Conservation (phyloP, 495 filamentous ascomycete species). For the Chaetomidium leptoderma region DNA sequence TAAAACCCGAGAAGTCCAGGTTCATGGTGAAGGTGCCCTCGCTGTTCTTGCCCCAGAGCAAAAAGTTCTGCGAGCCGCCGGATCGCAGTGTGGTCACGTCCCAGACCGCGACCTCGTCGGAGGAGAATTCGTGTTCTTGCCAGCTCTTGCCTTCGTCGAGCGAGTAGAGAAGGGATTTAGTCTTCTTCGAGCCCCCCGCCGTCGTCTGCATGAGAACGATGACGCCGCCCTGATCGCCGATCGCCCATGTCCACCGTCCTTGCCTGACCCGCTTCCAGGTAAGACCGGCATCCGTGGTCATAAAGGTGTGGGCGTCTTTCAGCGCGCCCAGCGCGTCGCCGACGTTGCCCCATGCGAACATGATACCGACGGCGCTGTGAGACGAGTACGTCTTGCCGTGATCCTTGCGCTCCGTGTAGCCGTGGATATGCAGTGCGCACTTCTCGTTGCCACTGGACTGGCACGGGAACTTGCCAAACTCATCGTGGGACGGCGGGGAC, state of each 20-base stretch:
- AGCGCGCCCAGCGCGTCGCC: constrained; percentile 58
- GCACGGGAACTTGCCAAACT: constrained; percentile 70
- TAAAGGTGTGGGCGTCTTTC: constrained; percentile 76
- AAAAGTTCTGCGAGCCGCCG: constrained; percentile 81
- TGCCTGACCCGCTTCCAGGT: constrained; percentile 80
- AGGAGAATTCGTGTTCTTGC: constrained; percentile 66
- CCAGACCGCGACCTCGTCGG: constrained; percentile 60
- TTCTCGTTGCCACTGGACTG: constrained; percentile 51
- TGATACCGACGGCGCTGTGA: constrained; percentile 79
- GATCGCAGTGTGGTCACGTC: constrained; percentile 86
- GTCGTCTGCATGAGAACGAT: constrained; percentile 67
- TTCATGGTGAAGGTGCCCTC: constrained; percentile 63
- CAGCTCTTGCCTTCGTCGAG: constrained; percentile 75
- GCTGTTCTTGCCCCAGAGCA: constrained; percentile 73
- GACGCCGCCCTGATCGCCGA: constrained; percentile 87
- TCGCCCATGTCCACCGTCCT: constrained; percentile 86
- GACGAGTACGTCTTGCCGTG: constrained; percentile 80
- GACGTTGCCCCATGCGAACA: constrained; percentile 90
- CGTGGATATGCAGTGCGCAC: constrained; percentile 88
- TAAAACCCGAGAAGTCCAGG: constrained; percentile 79
- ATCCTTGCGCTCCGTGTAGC: constrained; percentile 84
- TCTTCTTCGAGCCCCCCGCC: constrained; percentile 41
- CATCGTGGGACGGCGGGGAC: constrained; percentile 60
- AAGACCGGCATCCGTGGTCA: constrained; percentile 83
- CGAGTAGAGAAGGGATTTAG: constrained; percentile 69